These are phyloP conservation scores for Hypoxylon sp. DNA, from an alignment of 2,329 filamentous ascomycete genomes.

Conservation along the genomic window DNA sequence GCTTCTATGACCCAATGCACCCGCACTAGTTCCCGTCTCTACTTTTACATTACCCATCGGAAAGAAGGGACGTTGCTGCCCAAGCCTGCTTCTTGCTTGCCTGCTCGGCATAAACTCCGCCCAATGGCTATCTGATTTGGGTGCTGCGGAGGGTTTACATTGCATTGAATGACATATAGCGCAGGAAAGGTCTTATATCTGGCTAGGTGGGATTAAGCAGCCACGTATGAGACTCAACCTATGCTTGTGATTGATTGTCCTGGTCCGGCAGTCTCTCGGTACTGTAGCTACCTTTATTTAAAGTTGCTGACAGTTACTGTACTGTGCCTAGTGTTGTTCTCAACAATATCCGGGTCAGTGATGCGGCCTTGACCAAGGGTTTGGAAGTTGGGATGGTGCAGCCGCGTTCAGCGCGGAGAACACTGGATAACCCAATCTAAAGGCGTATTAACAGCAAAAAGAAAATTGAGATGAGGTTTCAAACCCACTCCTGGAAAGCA, in stretches of 20 bases:
- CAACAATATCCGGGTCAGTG: slow-evolving; percentile 36
- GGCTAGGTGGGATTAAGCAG: slow-evolving; percentile 49
- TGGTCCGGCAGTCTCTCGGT: slow-evolving; percentile 39
- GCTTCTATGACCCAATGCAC: slow-evolving; percentile 38
- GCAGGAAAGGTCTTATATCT: slow-evolving; percentile 46
- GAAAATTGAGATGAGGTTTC: slow-evolving; percentile 32
- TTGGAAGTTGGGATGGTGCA: slow-evolving; percentile 34
- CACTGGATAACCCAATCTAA: slow-evolving; percentile 18
- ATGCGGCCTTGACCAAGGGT: slow-evolving; percentile 42
- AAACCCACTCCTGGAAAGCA: slow-evolving; percentile 15
- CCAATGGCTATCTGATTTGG: slow-evolving; percentile 40
- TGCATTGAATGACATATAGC: slow-evolving; percentile 45
- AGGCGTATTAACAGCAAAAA: slow-evolving; percentile 26
- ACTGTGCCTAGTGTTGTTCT: slow-evolving; percentile 36
- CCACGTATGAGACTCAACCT: slow-evolving; percentile 45
- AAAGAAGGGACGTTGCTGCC: slow-evolving; percentile 41
- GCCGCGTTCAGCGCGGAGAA: slow-evolving; percentile 42
- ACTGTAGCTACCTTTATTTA: slow-evolving; percentile 39
- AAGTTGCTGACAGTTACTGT: slow-evolving; percentile 38
- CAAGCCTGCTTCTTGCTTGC: slow-evolving; percentile 41
- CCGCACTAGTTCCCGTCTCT: slow-evolving; percentile 42
- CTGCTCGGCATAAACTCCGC: slow-evolving; percentile 38
- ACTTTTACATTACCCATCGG: slow-evolving; percentile 38
- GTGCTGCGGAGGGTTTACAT: slow-evolving; percentile 43
- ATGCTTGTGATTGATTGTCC: slow-evolving; percentile 41